Evolutionary conservation across 805 yeast genomes (phyloP), one percentile per base, ranked within the genome.

Genomic region (Zygosaccharomyces siamensis): DNA sequence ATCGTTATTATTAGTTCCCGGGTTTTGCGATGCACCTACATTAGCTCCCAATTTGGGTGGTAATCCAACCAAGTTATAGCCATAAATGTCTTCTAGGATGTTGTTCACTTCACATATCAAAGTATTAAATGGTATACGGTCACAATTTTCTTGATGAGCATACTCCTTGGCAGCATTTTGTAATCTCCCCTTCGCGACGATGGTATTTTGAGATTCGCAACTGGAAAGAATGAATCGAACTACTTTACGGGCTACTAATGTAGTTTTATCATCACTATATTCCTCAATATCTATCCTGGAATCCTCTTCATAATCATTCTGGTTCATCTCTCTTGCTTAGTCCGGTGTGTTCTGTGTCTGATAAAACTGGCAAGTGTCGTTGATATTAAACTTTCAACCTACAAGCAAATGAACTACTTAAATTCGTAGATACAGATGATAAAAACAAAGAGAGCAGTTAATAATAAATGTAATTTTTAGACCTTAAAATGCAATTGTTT

Each of bases 11-110:
- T 16, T 16, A 8, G 14, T 40, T 14, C 33, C 38, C 24, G 24
- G 14, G 27, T 2, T 30, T 32, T 21, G 44, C 11, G 44, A 41
- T 4, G 36, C 3, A 7, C 26, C 33, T 8, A 23, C 38, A 8
- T 37, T 27, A 10, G 14, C 30, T 16, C 30, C 39, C 8, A 16
- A 28, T 20, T 46, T 56, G 14, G 62, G 49, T 23, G 51, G 53
- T 36, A 59, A 44, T 1, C 66, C 62, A 24, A 42, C 45, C 20
- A 65, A 31, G 20, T 54, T 50, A 44, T 58, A 63, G 7, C 69
- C 68, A 47, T 55, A 63, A 10, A 61, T 54, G 47, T 58, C 60
- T 5, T n/a, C 39, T n/a, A 65, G 39, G 5, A 62, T 55, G 5
- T 23, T 14, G 41, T 63, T 61, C 14, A 60, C 45, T 12, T 51